Percentiles rank a stretch among this genome's conserved stretches.
Conservation (phyloP, 352 stramenopile species). For the Pythium oligandrum region DNA sequence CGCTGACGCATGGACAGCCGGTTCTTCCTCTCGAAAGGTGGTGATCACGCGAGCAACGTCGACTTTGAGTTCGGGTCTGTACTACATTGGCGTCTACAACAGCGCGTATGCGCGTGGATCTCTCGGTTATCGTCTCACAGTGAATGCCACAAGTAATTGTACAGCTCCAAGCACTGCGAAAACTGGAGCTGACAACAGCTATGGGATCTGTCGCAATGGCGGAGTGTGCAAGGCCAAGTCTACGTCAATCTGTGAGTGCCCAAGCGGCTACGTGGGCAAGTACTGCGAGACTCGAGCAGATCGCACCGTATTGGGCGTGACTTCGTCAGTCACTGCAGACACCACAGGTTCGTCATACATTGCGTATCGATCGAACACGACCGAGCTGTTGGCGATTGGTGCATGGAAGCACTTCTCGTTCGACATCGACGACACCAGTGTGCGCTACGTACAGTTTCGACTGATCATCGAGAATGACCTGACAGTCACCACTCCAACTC, state of each 20-base stretch:
- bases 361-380: slow-evolving; percentile 7
- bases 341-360: slow-evolving; percentile 6
- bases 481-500: slow-evolving; percentile 27
- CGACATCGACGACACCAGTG: slow-evolving; percentile 40
- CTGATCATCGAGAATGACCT: slow-evolving; percentile 44
- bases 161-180: slow-evolving; percentile 5
- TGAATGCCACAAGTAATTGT: slow-evolving; percentile 51
- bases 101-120: slow-evolving; percentile 46
- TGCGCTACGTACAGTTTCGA: slow-evolving; percentile 39
- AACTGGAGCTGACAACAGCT: slow-evolving; percentile 4
- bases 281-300: slow-evolving; percentile 31
- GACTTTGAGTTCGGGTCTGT: slow-evolving; percentile 63
- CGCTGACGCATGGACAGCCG: slow-evolving; percentile 37
- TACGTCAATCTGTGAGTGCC: slow-evolving; percentile 48
- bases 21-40: slow-evolving; percentile 37
- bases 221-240: slow-evolving; percentile 44
- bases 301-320: slow-evolving; percentile 17
- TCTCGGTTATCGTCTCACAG: slow-evolving; percentile 46
- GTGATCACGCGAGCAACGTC: slow-evolving; percentile 50
- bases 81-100: slow-evolving; percentile 77
- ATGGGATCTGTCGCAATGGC: slow-evolving; percentile 39
- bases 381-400: slow-evolving; percentile 31
- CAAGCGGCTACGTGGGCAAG: slow-evolving; percentile 23
- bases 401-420: slow-evolving; percentile 66
- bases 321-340: slow-evolving; percentile 1